phyloP scores from a whole-genome alignment of 2,329 filamentous ascomycete genomes.

The Podosphaera aphanis region DNA sequence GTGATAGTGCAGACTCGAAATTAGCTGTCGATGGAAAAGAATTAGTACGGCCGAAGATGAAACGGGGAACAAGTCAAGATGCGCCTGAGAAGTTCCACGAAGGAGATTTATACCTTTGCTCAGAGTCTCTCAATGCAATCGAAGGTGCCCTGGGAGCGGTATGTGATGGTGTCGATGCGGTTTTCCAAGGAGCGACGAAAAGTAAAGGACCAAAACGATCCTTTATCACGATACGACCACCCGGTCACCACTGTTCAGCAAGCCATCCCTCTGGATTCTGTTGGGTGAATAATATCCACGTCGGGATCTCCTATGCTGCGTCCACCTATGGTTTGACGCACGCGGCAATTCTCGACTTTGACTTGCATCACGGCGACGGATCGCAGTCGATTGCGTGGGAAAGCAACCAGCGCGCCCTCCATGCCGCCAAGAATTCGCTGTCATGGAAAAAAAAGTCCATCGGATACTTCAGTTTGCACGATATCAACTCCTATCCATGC shows the following conservation, averaged over 20 bases:
- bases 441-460: conserved; percentile 66
- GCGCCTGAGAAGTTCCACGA: conserved; percentile 41
- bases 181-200: conserved; percentile 34
- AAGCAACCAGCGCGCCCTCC: conserved; percentile 49
- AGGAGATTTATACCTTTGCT: conserved; percentile 75
- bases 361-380: conserved; percentile 83
- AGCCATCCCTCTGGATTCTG: conserved; percentile 85
- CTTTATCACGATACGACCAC: conserved; percentile 80
- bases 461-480: conserved; percentile 89
- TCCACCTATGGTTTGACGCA: conserved; percentile 72
- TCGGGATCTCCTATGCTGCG: conserved; percentile 79
- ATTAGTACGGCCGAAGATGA: conserved; percentile 43
- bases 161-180: conserved; percentile 71
- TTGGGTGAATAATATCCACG: conserved; percentile 96
- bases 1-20: conserved; percentile 53
- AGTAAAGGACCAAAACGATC: conserved; percentile 42
- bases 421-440: conserved; percentile 44
- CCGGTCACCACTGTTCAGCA: conserved; percentile 85
- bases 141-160: conserved; percentile 83
- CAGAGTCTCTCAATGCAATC: conserved; percentile 66
- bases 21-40: conserved; percentile 60
- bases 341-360: conserved; percentile 45
- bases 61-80: conserved; percentile 23
- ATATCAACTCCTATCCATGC: conserved; percentile 96
- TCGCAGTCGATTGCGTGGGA: conserved; percentile 86